Percentiles rank a stretch among this genome's conserved stretches.
Conservation (phyloP, 306 rosid species). For the Cotoneaster glaucophyllus region DNA sequence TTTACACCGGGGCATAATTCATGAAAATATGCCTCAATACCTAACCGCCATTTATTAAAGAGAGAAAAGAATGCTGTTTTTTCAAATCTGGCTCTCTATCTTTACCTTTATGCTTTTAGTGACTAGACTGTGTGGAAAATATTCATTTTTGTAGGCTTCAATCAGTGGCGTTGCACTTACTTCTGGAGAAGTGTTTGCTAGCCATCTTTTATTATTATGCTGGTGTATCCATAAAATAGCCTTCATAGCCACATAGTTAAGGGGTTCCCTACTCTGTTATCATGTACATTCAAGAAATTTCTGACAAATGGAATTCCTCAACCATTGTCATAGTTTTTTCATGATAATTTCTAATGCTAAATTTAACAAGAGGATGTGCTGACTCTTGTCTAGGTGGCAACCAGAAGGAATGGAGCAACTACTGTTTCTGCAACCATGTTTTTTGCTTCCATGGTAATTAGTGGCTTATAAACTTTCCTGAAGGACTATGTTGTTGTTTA, state of each 20-base stretch:
- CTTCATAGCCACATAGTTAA: neutral
- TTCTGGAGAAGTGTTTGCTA: neutral
- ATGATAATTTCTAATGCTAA: neutral
- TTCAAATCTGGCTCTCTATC: neutral
- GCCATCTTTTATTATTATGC: neutral
- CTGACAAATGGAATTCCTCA: neutral
- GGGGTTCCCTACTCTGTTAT: neutral
- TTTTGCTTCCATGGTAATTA: constrained; percentile 66
- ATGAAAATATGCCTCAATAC: neutral
- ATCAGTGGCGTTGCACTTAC: neutral
- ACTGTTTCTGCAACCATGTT: constrained; percentile 92
- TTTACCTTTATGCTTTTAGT: neutral
- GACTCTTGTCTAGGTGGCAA: constrained; percentile 51
- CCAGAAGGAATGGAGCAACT: constrained; percentile 80
- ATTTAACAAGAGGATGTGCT: constrained; percentile 10
- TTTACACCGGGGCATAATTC: neutral
- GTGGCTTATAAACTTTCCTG: constrained; percentile 2
- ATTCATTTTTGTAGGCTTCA: neutral
- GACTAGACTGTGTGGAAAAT: neutral
- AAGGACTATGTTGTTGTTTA: neutral
- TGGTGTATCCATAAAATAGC: neutral
- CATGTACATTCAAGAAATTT: neutral
- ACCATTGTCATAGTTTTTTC: neutral
- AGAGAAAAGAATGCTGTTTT: neutral
- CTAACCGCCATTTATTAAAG: neutral